Evolutionary conservation across 495 filamentous ascomycete genomes (phyloP), one percentile per base, ranked within the genome.

Genomic region (Penicillium herquei): DNA sequence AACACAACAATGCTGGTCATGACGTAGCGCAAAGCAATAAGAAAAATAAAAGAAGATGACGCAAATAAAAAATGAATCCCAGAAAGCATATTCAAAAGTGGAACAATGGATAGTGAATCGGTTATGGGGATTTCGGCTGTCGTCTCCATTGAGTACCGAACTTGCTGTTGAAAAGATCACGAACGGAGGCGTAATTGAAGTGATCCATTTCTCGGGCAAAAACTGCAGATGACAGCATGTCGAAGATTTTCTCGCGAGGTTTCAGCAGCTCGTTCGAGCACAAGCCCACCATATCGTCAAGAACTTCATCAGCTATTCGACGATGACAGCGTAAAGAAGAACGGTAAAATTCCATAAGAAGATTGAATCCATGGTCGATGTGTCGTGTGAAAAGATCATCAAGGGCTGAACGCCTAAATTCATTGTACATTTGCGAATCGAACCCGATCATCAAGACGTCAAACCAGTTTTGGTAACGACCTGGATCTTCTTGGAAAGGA

Each of bases 401-500:
- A 56, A 87, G 69, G 52, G 91, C 89, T 63, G 81, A 77, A 58
- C 74, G 71, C 57, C 84, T 79, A 73, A 95, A 94, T 70, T 95
- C 88, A 65, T 82, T 71, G 76, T 95, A 96, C 81, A 96, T 87
- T 55, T 75, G 78, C 51, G 75, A 72, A 68, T 94, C 88, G 81
- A 94, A 94, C 66, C 87, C 85, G 57, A 81, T 76, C 54, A 84
- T 76, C 39, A 94, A 80, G 66, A 88, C 88, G 64, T 87, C 81
- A n/a, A 85, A 85, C 89, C 89, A 92, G 72, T 88, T 89, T 52
- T 85, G 76, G 70, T 91, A 92, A 12, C 90, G 79, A 83, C 30
- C 12, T 14, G 8, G 30, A 32, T 10, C 9, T 6, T 13, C 34
- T 2, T 21, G 21, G 14, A 12, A 6, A 31, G 17, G 7, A 4